Evolutionary conservation across 2,329 filamentous ascomycete species (phyloP).

Genomic region (Xylariomycetidae sp.): DNA sequence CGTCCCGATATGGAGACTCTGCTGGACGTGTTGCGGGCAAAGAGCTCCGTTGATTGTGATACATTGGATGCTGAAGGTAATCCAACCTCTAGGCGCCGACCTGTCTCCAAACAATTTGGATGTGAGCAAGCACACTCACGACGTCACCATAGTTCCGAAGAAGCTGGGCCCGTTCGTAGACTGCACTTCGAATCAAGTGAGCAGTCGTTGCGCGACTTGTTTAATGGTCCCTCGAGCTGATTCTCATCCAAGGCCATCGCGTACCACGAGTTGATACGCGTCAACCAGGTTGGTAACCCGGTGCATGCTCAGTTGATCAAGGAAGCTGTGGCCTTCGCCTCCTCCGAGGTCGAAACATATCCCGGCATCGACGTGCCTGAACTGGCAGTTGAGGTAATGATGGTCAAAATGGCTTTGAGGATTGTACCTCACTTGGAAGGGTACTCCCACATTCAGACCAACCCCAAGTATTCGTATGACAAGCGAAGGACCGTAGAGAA

Average conservation of each 20-base stretch:
- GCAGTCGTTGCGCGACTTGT: not conserved
- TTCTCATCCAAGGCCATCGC: constrained; percentile 39
- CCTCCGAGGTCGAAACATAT: constrained; percentile 27
- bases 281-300: constrained; percentile 26
- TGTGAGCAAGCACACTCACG: not conserved
- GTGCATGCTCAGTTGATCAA: constrained; percentile 33
- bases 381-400: constrained; percentile 53
- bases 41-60: constrained; percentile 46
- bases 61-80: constrained; percentile 44
- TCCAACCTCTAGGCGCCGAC: not conserved
- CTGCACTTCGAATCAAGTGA: constrained; percentile 51
- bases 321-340: constrained; percentile 30
- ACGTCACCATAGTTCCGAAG: constrained; percentile 34
- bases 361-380: constrained; percentile 35
- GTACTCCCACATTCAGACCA: constrained; percentile 55
- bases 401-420: constrained; percentile 49
- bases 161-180: constrained; percentile 44
- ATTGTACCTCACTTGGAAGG: constrained; percentile 46
- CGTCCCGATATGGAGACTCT: no score
- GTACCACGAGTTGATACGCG: constrained; percentile 37
- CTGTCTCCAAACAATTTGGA: no score
- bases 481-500: constrained; percentile 44
- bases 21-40: constrained; percentile 38
- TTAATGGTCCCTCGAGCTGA: no score
- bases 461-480: constrained; percentile 51